phyloP scores from a whole-genome alignment of 495 filamentous ascomycete species.

The Tuber aestivum region DNA sequence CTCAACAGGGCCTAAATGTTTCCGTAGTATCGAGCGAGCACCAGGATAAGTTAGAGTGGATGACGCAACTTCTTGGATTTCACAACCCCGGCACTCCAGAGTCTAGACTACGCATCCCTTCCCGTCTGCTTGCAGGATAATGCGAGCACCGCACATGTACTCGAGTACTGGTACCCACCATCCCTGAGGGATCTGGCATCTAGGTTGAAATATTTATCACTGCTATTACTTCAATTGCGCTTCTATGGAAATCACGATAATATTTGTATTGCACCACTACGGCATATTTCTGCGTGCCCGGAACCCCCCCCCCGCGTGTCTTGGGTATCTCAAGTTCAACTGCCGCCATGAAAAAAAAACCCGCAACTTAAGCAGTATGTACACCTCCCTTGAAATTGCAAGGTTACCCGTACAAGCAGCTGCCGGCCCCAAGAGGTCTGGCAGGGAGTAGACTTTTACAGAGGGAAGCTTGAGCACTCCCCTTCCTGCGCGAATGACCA shows the following conservation, averaged over 20 bases:
- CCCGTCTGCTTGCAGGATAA: no score
- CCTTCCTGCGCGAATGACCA: not conserved
- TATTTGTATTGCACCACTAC: not conserved
- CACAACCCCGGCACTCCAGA: no score
- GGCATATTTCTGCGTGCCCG: not conserved
- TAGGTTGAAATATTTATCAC: not conserved
- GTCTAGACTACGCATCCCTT: not conserved
- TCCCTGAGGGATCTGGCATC: not conserved
- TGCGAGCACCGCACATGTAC: no score
- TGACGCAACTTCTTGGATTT: no score
- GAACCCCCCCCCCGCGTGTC: no score
- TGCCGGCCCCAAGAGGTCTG: not conserved
- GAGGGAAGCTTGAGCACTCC: not conserved
- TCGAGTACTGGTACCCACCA: no score
- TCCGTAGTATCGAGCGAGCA: no score
- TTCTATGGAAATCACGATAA: not conserved
- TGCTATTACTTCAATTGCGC: not conserved
- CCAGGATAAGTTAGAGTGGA: no score
- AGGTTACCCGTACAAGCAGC: not conserved
- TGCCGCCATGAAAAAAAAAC: not conserved
- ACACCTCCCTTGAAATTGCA: not conserved
- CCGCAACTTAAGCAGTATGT: not conserved
- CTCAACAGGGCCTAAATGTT: no score
- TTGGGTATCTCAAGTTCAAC: no score
- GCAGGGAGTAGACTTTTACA: not conserved